A percentile compares a stretch with the other conserved stretches of the same genome.
phyloP scores from a whole-genome alignment of 1,139 yeast species.

The Candida tropicalis region DNA sequence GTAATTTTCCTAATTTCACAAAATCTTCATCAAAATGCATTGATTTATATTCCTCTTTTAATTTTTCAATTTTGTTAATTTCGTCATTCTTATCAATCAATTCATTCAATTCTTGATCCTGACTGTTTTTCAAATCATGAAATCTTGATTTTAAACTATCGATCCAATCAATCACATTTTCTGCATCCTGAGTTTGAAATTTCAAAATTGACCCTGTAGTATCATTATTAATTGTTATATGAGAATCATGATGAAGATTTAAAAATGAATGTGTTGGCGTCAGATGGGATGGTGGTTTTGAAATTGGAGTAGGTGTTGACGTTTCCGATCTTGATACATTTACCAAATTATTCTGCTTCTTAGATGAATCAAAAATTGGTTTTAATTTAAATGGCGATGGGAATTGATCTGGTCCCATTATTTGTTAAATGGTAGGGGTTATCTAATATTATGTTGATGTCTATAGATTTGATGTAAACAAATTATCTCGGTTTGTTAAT shows the following conservation, averaged over 20 bases:
- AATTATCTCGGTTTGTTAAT: neutral
- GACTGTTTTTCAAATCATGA: slow-evolving; percentile 36
- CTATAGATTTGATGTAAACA: neutral
- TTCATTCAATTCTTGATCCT: slow-evolving; percentile 30
- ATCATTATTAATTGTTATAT: neutral
- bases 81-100: slow-evolving; percentile 8
- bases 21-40: slow-evolving; percentile 44
- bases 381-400: slow-evolving; percentile 20
- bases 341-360: neutral
- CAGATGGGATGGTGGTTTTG: slow-evolving; percentile 4
- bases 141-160: slow-evolving; percentile 43
- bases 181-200: slow-evolving; percentile 16
- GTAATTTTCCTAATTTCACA: slow-evolving; percentile 32
- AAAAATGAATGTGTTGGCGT: slow-evolving; percentile 1
- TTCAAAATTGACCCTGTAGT: neutral
- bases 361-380: slow-evolving; percentile 6
- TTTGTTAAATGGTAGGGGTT: neutral
- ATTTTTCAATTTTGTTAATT: slow-evolving; percentile 7
- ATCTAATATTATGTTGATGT: neutral
- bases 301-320: neutral
- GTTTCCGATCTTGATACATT: neutral
- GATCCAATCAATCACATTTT: slow-evolving; percentile 56
- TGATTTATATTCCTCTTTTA: slow-evolving; percentile 26
- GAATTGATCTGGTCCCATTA: slow-evolving; percentile 16
- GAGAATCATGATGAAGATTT: neutral